Base-by-base conservation (phyloP, 1,284 basidiomycete species). In the Rhodotorula glutinis region DNA sequence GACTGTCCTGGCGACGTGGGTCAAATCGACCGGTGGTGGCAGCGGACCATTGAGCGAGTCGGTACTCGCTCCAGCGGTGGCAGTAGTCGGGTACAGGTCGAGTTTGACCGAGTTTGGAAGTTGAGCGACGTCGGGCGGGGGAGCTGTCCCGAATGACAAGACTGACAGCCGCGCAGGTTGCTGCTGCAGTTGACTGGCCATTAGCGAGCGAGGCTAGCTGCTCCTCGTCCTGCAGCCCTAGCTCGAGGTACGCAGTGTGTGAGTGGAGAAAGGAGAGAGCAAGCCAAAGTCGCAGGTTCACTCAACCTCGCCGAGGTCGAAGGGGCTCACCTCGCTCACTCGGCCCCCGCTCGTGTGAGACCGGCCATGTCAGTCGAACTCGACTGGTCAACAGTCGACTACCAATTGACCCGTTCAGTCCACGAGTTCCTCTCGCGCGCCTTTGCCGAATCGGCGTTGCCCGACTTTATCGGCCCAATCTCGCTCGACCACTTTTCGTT, bases 381-480 rank as follows among this genome's bases (percentile, higher is more conserved):
- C 56, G 82, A 83, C 75, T 85, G 83, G 83, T 75, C 75, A 16
- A 77, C 82, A 7, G 78, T 85, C 53, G 87, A 91, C 78, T 79
- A 83, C 13, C 83, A 86, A 4, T 84, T 98, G 16, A 85, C 92
- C 13, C 80, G 82, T 9, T 83, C 83, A 16, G 84, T 97, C 61
- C 85, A 95, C 62, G 83, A 86, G 41, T 79, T 88, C 55, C 86
- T 99, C 76, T 95, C 97, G 80, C 81, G 82, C 66, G 88, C 91
- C 56, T 87, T 98, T 25, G 77, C 83, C 8, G 83, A 80, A 52
- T 85, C 88, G 11, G 79, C 85, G 44, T 82, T 90, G 8, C 96
- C 96, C 0, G 92, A 91, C 10, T 98, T 95, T 79, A 88, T 99
- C 56, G 95, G 95, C 0, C 92, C 92, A 21, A 85, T 98, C 66